Percentiles rank a stretch among this genome's conserved stretches.
These are phyloP conservation scores for Epichloe sylvatica DNA, from an alignment of 2,329 filamentous ascomycete genomes.

Conservation along the genomic window DNA sequence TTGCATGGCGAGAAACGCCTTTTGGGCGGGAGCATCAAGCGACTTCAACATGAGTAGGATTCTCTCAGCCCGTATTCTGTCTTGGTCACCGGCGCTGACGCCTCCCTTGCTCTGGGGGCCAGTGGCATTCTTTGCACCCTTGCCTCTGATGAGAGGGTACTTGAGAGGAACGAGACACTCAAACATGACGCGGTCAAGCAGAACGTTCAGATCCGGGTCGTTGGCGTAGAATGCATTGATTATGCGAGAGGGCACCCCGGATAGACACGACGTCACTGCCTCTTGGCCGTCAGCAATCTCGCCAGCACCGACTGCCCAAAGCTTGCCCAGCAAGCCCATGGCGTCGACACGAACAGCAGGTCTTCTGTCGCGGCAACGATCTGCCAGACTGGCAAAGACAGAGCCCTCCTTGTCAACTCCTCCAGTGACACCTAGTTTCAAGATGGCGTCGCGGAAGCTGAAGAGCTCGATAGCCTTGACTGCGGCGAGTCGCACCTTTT, in stretches of 20 bases:
- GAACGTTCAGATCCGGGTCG: constrained; percentile 68
- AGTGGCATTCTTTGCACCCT: constrained; percentile 46
- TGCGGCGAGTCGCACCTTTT: constrained; percentile 81
- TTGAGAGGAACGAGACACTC: constrained; percentile 81
- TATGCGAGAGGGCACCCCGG: constrained; percentile 70
- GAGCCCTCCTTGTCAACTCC: constrained; percentile 64
- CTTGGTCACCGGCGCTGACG: constrained; percentile 45
- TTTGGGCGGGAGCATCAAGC: constrained; percentile 64
- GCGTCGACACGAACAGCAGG: constrained; percentile 70
- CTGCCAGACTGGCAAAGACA: constrained; percentile 66
- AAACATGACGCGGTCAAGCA: constrained; percentile 73
- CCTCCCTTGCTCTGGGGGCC: constrained; percentile 31
- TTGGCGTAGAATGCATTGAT: constrained; percentile 85
- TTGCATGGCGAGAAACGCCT: constrained; percentile 79
- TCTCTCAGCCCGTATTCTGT: constrained; percentile 69
- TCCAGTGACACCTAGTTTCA: constrained; percentile 65
- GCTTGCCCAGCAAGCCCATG: constrained; percentile 67
- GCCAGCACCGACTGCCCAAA: constrained; percentile 87
- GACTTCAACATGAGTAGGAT: constrained; percentile 70
- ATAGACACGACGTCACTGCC: constrained; percentile 57
- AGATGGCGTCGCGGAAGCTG: constrained; percentile 63
- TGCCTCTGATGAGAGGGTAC: constrained; percentile 56
- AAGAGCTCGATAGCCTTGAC: constrained; percentile 74
- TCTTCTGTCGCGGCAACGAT: constrained; percentile 78
- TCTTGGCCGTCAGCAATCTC: constrained; percentile 78